Evolutionary conservation across 495 filamentous ascomycete genomes (phyloP).

Genomic region (Penicillium riverlandense): DNA sequence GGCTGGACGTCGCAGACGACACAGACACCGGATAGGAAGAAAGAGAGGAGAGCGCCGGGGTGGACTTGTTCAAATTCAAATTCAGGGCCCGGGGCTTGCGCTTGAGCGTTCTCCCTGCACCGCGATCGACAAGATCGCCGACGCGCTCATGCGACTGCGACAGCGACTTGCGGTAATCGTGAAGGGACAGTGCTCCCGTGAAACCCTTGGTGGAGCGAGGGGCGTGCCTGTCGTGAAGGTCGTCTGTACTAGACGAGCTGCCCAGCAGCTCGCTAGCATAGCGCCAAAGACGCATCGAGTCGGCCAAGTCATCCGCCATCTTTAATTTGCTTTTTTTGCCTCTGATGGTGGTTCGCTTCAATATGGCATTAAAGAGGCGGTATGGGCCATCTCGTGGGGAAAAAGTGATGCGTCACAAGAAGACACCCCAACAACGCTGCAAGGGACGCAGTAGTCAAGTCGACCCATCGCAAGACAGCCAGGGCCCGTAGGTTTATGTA

Average conservation of each 20-base stretch:
- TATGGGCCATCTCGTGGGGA: too few relatives aligned
- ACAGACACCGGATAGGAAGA: conserved; percentile 20
- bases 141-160: conserved; percentile 19
- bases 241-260: conserved; percentile 1
- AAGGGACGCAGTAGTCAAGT: too few relatives aligned
- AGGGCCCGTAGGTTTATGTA: too few relatives aligned
- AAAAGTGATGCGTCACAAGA: too few relatives aligned
- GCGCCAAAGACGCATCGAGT: conserved; percentile 6
- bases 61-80: conserved; percentile 11
- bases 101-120: conserved; percentile 21
- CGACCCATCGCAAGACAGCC: too few relatives aligned
- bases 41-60: conserved; percentile 7
- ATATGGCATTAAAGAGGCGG: too few relatives aligned
- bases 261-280: conserved; percentile 12
- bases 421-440: too few relatives aligned
- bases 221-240: too few relatives aligned
- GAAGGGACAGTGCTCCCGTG: conserved; percentile 22
- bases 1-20: conserved; percentile 30
- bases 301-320: conserved; percentile 4
- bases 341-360: neutral
- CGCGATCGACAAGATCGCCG: conserved; percentile 19
- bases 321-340: neutral
- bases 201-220: conserved; percentile 17
- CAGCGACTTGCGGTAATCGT: conserved; percentile 29
- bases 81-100: conserved; percentile 31